These are phyloP conservation scores for Starmerella stellata DNA, from an alignment of 805 yeast species.

Conservation along the genomic window DNA sequence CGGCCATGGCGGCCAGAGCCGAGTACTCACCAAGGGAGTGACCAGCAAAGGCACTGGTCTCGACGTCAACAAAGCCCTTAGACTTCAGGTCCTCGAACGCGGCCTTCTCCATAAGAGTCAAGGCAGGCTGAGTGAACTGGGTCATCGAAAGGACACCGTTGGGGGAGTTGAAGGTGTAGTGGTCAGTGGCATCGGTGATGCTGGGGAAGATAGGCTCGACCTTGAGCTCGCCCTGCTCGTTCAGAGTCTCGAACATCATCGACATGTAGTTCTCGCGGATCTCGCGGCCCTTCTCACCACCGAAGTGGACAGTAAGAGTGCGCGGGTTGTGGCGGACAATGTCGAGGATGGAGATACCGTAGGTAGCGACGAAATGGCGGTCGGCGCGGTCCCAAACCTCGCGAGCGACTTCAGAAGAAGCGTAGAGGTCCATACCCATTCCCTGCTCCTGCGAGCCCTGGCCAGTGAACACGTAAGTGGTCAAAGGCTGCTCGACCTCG, in stretches of 20 bases:
- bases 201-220: constrained; percentile 92
- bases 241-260: constrained; percentile 95
- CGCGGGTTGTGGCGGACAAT: constrained; percentile 92
- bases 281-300: constrained; percentile 92
- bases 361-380: constrained; percentile 72
- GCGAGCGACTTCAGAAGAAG: constrained; percentile 75
- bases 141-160: constrained; percentile 93
- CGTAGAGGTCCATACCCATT: constrained; percentile 99
- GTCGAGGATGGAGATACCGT: constrained; percentile 92
- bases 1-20: constrained; percentile 90
- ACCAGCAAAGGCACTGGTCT: constrained; percentile 91
- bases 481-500: constrained; percentile 93
- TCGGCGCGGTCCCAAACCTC: constrained; percentile 98
- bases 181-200: constrained; percentile 62
- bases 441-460: constrained; percentile 99
- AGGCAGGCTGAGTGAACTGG: constrained; percentile 98
- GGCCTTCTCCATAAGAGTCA: constrained; percentile 98
- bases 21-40: constrained; percentile 99
- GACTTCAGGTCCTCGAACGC: constrained; percentile 93
- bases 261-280: constrained; percentile 87
- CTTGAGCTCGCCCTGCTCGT: constrained; percentile 59
- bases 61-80: constrained; percentile 75
- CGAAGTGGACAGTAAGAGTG: constrained; percentile 87
- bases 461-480: constrained; percentile 95
- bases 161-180: constrained; percentile 71